Evolutionary conservation across 1,284 basidiomycete genomes (phyloP).

Genomic region (Malassezia caprae): DNA sequence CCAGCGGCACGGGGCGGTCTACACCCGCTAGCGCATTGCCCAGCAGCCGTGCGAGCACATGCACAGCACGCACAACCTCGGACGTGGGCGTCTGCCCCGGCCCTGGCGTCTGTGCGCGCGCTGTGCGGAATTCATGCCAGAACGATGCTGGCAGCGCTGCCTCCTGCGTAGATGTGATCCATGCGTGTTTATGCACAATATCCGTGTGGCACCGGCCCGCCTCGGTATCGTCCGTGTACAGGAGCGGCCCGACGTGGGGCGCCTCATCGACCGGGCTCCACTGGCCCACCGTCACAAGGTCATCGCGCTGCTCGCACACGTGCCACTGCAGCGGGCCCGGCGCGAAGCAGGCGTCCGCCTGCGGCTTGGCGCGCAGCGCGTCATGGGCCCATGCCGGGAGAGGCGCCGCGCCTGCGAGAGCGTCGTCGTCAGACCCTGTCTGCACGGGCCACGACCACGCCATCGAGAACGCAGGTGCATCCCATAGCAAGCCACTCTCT

Average conservation of each 20-base stretch:
- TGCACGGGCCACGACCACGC: not conserved
- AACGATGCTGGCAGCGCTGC: not conserved
- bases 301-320: not conserved
- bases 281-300: not conserved
- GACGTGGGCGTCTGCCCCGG: constrained; percentile 4
- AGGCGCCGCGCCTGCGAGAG: not conserved
- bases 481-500: not conserved
- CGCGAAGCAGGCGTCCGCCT: not conserved
- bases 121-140: constrained; percentile 3
- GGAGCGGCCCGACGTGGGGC: not conserved
- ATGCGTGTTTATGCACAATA: not conserved
- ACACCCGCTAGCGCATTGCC: constrained; percentile 9
- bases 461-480: not conserved
- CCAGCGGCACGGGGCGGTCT: constrained; percentile 10
- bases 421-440: not conserved
- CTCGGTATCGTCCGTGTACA: not conserved
- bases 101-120: constrained; percentile 6
- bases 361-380: not conserved
- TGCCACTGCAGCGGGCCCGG: not conserved
- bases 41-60: constrained; percentile 4
- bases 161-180: not conserved
- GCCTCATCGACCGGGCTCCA: not conserved
- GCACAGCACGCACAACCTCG: constrained; percentile 7
- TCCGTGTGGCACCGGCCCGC: not conserved
- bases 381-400: not conserved